Evolutionary conservation across 208 protist species (phyloP).

Genomic region (Leishmania aethiopica): DNA sequence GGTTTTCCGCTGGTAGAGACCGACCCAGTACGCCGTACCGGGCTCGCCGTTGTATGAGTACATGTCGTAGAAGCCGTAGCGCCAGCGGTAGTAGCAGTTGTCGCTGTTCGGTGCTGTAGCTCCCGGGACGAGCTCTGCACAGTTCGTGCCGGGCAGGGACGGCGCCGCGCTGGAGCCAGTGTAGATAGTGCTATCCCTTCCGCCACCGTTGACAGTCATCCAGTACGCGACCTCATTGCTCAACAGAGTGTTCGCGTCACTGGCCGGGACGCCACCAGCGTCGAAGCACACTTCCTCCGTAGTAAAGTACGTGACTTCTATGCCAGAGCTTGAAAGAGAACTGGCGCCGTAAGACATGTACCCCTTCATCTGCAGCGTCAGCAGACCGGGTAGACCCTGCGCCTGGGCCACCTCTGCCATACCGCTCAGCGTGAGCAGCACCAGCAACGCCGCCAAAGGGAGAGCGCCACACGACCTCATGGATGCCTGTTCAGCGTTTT

Average conservation of each 20-base stretch:
- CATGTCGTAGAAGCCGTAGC: constrained; percentile 48
- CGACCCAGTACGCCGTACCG: constrained; percentile 48
- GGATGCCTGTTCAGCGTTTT: background rate
- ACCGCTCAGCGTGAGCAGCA: constrained; percentile 18
- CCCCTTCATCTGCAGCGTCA: constrained; percentile 33
- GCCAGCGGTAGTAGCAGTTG: constrained; percentile 55
- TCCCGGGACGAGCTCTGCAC: background rate
- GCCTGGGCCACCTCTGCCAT: constrained; percentile 6
- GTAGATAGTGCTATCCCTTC: constrained; percentile 22
- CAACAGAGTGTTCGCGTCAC: constrained; percentile 11
- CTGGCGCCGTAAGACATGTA: constrained; percentile 14
- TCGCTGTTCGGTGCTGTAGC: constrained; percentile 19
- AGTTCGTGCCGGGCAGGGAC: constrained; percentile 8
- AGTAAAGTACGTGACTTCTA: constrained; percentile 6
- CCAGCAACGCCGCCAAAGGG: constrained; percentile 10
- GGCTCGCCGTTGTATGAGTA: constrained; percentile 42
- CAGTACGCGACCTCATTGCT: constrained; percentile 19
- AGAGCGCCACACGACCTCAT: constrained; percentile 1
- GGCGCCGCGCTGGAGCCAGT: constrained; percentile 37
- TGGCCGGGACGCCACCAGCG: constrained; percentile 27
- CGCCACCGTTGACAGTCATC: constrained; percentile 9
- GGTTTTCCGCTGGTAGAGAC: constrained; percentile 23
- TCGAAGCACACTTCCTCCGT: constrained; percentile 18
- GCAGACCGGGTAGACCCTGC: constrained; percentile 19
- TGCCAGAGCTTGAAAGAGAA: background rate